Conservation (phyloP, 1,139 yeast species). For the Geotrichum australiense region DNA sequence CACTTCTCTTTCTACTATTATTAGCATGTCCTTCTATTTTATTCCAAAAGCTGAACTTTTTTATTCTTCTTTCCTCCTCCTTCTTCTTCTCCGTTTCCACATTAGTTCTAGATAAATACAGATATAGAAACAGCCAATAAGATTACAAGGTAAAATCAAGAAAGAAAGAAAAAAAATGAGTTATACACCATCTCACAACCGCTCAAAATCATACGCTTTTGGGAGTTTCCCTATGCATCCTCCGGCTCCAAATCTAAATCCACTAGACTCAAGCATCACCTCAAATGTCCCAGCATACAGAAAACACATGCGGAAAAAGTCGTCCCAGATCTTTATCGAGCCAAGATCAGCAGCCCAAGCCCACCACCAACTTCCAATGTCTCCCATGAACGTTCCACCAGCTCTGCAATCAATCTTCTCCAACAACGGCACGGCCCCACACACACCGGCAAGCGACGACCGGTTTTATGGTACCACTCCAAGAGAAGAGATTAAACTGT, state of each 20-base stretch:
- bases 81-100: too few species aligned
- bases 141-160: too few species aligned
- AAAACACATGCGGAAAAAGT: slow-evolving; percentile 30
- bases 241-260: slow-evolving; percentile 3
- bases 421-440: slow-evolving; percentile 8
- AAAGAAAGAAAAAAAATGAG: slow-evolving; percentile 6
- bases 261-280: background rate
- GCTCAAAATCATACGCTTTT: slow-evolving; percentile 15
- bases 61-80: too few species aligned
- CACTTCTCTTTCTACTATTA: too few species aligned
- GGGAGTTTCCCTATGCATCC: slow-evolving; percentile 13
- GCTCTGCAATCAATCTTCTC: slow-evolving; percentile 15
- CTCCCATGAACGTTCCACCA: slow-evolving; percentile 18
- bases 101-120: too few species aligned
- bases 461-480: background rate
- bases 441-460: slow-evolving; percentile 1
- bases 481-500: slow-evolving; percentile 6
- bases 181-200: slow-evolving; percentile 16
- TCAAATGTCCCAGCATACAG: slow-evolving; percentile 21
- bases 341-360: slow-evolving; percentile 24
- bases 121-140: too few species aligned
- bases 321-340: slow-evolving; percentile 33
- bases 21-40: too few species aligned
- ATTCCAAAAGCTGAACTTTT: too few species aligned
- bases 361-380: slow-evolving; percentile 16